These are phyloP conservation scores for Klebsormidium nitens DNA, from an alignment of 139 green algal genomes.

Conservation along the genomic window DNA sequence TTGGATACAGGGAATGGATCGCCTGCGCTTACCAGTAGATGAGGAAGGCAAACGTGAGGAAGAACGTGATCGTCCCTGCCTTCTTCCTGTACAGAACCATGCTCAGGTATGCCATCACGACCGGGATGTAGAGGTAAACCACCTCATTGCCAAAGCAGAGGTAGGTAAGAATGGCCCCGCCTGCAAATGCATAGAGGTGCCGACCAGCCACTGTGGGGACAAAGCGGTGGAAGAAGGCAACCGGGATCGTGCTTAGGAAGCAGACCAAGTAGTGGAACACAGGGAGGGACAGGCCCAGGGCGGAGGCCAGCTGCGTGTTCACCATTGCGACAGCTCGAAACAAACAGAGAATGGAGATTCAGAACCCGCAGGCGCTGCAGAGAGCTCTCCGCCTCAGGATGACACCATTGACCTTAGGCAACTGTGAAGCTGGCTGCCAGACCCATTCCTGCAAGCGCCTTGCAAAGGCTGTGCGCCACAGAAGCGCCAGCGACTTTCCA, in stretches of 20 bases:
- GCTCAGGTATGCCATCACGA: constrained; percentile 22
- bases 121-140: constrained; percentile 15
- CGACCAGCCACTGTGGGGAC: not conserved
- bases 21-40: constrained; percentile 33
- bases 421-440: too few species aligned
- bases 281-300: constrained; percentile 17
- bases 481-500: too few species aligned
- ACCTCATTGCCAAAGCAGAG: constrained; percentile 19
- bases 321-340: too few species aligned
- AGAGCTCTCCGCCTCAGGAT: too few species aligned
- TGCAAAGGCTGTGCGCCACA: too few species aligned
- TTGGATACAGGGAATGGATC: too few species aligned
- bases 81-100: constrained; percentile 13
- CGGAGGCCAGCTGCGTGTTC: constrained; percentile 7
- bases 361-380: too few species aligned
- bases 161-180: constrained; percentile 15
- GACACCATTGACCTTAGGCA: too few species aligned
- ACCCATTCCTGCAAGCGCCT: too few species aligned
- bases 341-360: too few species aligned
- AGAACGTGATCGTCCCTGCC: constrained; percentile 14
- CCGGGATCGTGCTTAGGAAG: constrained; percentile 21
- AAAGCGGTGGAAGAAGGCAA: not conserved
- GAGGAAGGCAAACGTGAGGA: constrained; percentile 27
- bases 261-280: constrained; percentile 21
- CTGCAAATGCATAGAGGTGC: constrained; percentile 21